Evolutionary conservation across 164 flowering plant species (phyloP).

Genomic region (Buxus sempervirens): DNA sequence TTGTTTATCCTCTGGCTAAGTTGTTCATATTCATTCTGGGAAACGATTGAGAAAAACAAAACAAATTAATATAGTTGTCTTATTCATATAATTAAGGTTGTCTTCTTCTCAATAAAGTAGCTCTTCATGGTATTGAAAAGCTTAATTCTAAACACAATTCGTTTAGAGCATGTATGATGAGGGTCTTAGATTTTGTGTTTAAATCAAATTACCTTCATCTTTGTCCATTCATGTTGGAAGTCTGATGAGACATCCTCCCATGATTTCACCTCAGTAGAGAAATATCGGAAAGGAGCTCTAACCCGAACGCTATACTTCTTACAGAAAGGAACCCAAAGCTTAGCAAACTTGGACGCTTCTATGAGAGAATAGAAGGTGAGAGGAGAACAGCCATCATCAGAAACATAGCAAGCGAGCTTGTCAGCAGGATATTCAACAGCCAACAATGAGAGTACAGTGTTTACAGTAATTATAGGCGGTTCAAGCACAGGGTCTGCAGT

Average conservation of each 20-base stretch:
- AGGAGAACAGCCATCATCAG: slow-evolving; percentile 63
- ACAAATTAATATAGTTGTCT: background rate
- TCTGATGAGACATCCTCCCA: slow-evolving; percentile 13
- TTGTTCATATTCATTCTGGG: slow-evolving; percentile 39
- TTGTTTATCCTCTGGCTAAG: slow-evolving; percentile 37
- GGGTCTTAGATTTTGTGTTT: background rate
- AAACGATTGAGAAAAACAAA: background rate
- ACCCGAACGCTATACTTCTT: slow-evolving; percentile 42
- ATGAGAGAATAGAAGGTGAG: slow-evolving; percentile 48
- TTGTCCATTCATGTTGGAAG: slow-evolving; percentile 37
- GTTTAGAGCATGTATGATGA: too few species aligned
- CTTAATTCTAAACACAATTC: too few species aligned
- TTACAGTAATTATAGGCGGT: slow-evolving; percentile 55
- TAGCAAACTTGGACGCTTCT: slow-evolving; percentile 47
- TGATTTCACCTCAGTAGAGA: slow-evolving; percentile 9
- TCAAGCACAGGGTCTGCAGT: slow-evolving; percentile 63
- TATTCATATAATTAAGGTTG: too few species aligned
- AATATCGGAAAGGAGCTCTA: slow-evolving; percentile 62
- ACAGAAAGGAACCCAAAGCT: slow-evolving; percentile 68
- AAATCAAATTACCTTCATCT: slow-evolving; percentile 35
- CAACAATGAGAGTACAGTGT: slow-evolving; percentile 61
- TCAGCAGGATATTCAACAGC: slow-evolving; percentile 64
- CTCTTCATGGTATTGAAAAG: too few species aligned
- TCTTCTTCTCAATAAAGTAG: too few species aligned
- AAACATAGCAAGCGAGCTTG: slow-evolving; percentile 65